Evolutionary conservation across 106 monocot genomes (phyloP).

Genomic region (Dendrobium officinale): DNA sequence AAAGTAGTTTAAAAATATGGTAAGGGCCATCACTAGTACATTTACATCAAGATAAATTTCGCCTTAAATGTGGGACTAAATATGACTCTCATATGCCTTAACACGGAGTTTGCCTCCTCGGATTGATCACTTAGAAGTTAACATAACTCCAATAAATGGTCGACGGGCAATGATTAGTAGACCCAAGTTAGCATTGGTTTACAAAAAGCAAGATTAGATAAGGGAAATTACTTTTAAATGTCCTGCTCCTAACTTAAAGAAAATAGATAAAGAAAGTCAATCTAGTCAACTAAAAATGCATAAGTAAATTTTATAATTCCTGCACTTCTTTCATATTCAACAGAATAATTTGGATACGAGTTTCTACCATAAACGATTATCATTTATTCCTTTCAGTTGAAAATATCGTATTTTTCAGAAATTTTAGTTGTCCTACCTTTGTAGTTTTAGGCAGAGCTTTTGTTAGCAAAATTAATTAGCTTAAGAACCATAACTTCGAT

Average conservation of each 20-base stretch:
- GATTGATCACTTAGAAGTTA: background rate
- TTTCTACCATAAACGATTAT: background rate
- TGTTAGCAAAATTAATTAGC: background rate
- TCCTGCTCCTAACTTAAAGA: background rate
- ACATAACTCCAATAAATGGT: background rate
- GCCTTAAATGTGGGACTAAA: too few relatives aligned
- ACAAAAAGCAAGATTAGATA: too few relatives aligned
- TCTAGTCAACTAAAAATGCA: background rate
- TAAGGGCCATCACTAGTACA: too few relatives aligned
- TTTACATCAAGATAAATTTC: too few relatives aligned
- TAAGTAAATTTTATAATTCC: too few relatives aligned
- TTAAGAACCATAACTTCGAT: background rate
- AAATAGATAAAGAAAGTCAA: slow-evolving; percentile 1
- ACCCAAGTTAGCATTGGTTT: background rate
- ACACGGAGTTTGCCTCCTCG: background rate
- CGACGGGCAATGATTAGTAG: background rate
- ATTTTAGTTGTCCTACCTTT: background rate
- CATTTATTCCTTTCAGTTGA: background rate
- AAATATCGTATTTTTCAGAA: background rate
- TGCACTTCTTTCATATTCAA: too few relatives aligned
- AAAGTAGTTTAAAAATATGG: too few relatives aligned
- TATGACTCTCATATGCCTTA: too few relatives aligned
- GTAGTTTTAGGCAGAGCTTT: background rate
- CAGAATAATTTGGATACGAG: too few relatives aligned
- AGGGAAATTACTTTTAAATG: too few relatives aligned